Percentiles rank a stretch among this genome's conserved stretches.
Evolutionary conservation across 1,284 basidiomycete species (phyloP).

Genomic region (Rhodotorula sp.): DNA sequence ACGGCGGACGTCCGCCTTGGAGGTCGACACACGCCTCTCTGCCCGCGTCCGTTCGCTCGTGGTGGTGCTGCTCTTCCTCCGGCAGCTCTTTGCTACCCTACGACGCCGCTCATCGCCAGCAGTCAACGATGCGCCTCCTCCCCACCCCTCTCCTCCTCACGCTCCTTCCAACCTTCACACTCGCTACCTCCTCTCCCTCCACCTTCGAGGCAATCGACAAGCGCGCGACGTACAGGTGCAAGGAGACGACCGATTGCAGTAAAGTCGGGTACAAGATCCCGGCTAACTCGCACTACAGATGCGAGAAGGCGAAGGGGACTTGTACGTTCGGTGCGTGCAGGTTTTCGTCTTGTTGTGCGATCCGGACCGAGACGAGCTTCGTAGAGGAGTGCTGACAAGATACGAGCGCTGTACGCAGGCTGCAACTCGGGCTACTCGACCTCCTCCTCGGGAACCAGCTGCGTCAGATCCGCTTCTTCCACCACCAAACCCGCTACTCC

Average conservation of each 20-base stretch:
- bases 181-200: not conserved
- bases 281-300: conserved; percentile 3
- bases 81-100: too few relatives aligned
- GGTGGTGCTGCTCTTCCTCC: not conserved
- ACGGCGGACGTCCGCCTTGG: not conserved
- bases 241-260: not conserved
- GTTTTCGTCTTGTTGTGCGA: too few relatives aligned
- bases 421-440: too few relatives aligned
- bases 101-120: not conserved
- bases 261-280: not conserved
- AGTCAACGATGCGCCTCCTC: not conserved
- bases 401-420: too few relatives aligned
- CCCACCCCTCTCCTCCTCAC: not conserved
- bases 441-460: too few relatives aligned
- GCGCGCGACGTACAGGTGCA: not conserved
- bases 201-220: not conserved
- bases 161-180: not conserved
- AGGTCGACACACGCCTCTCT: not conserved
- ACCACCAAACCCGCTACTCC: too few relatives aligned
- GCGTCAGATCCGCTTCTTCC: too few relatives aligned
- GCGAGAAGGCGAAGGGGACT: not conserved
- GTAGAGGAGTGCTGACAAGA: not conserved
- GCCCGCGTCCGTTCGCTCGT: not conserved
- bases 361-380: too few relatives aligned
- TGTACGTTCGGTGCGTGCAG: not conserved